phyloP scores from a whole-genome alignment of 495 filamentous ascomycete genomes.

The Penicillium silybi region DNA sequence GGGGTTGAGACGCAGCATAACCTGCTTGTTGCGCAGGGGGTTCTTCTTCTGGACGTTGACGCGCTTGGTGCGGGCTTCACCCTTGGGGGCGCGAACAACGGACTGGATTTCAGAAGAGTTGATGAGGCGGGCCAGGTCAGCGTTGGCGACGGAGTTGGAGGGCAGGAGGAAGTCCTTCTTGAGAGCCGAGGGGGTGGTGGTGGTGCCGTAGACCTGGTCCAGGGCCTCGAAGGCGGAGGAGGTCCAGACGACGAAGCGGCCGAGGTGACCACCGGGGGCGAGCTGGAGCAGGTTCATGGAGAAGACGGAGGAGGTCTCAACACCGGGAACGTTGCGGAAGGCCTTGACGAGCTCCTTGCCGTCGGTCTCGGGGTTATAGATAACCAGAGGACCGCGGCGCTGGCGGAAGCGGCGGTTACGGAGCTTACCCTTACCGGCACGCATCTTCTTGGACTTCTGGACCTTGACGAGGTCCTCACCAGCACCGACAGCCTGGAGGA shows the following conservation, averaged over 20 bases:
- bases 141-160: conserved; percentile 79
- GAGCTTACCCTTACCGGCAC: conserved; percentile 97
- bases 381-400: conserved; percentile 91
- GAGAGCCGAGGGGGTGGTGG: conserved; percentile 73
- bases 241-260: conserved; percentile 98
- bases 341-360: conserved; percentile 86
- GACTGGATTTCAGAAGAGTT: conserved; percentile 98
- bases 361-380: conserved; percentile 91
- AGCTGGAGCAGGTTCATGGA: conserved; percentile 98
- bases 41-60: conserved; percentile 97
- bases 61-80: conserved; percentile 87
- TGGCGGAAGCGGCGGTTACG: conserved; percentile 91
- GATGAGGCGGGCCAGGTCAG: conserved; percentile 93
- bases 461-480: conserved; percentile 90
- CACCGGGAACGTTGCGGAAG: conserved; percentile 97
- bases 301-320: conserved; percentile 94
- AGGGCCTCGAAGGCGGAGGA: conserved; percentile 94
- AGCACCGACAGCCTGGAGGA: conserved; percentile 87
- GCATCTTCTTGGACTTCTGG: conserved; percentile 86
- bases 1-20: conserved; percentile 94
- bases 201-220: conserved; percentile 92
- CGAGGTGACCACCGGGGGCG: conserved; percentile 96
- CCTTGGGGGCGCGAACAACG: conserved; percentile 84
- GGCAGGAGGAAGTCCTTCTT: conserved; percentile 99
- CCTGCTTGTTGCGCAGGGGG: conserved; percentile 95